Conservation (phyloP, 441 rosid genomes). For the Manihot esculenta region DNA sequence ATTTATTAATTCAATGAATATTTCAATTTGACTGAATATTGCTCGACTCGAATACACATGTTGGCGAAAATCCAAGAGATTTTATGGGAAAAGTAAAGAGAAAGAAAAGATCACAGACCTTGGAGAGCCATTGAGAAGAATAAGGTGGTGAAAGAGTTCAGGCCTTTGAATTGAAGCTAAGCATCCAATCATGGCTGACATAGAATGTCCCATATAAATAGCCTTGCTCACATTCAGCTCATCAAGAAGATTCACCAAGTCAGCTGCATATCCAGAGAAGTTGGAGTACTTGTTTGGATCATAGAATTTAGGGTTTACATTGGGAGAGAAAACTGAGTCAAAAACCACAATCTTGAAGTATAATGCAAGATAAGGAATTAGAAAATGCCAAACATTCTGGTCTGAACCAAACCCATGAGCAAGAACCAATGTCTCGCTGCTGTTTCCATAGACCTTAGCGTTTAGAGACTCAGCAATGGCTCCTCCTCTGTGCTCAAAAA, state of each 20-base stretch:
- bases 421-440: constrained; percentile 39
- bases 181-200: constrained; percentile 48
- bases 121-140: constrained; percentile 41
- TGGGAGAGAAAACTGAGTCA: constrained; percentile 39
- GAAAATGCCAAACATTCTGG: constrained; percentile 34
- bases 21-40: too few relatives aligned
- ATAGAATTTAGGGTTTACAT: constrained; percentile 24
- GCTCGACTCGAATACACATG: too few relatives aligned
- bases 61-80: too few relatives aligned
- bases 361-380: constrained; percentile 34
- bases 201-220: constrained; percentile 41
- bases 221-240: constrained; percentile 23
- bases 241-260: constrained; percentile 36
- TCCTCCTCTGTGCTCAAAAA: constrained; percentile 12
- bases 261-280: constrained; percentile 32
- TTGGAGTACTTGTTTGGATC: constrained; percentile 25
- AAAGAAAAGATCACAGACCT: constrained; percentile 22
- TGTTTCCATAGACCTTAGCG: constrained; percentile 33
- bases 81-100: too few relatives aligned
- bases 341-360: constrained; percentile 41
- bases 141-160: constrained; percentile 34
- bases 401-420: constrained; percentile 40
- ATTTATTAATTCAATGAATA: too few relatives aligned
- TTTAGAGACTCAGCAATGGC: constrained; percentile 33
- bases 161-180: constrained; percentile 36